These are phyloP conservation scores for Annulohypoxylon truncatum DNA, from an alignment of 2,329 filamentous ascomycete genomes.

Conservation along the genomic window DNA sequence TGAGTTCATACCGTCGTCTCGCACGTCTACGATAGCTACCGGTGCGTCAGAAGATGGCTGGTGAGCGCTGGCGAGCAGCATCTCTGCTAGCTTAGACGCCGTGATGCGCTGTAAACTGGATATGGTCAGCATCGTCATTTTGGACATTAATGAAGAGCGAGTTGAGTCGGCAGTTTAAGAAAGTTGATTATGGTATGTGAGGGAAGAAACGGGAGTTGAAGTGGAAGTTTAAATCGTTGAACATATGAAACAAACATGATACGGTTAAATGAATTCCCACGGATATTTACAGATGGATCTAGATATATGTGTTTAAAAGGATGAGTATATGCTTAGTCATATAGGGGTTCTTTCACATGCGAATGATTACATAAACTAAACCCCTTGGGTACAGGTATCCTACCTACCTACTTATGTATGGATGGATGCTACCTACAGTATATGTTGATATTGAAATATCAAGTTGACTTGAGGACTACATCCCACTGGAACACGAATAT, in stretches of 20 bases:
- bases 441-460: no score
- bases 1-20: slow-evolving; percentile 75
- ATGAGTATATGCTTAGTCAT: background rate
- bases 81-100: slow-evolving; percentile 73
- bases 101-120: slow-evolving; percentile 74
- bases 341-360: slow-evolving; percentile 2
- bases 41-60: slow-evolving; percentile 49
- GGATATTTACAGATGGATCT: background rate
- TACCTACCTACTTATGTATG: no score
- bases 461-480: no score
- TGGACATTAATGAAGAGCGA: background rate
- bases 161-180: background rate
- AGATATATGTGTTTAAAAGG: background rate
- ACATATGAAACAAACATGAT: no score
- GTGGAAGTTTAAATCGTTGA: background rate
- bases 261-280: no score
- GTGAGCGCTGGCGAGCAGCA: slow-evolving; percentile 66
- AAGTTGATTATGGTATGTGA: background rate
- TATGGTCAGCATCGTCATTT: slow-evolving; percentile 57
- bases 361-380: background rate
- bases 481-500: background rate
- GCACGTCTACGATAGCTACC: slow-evolving; percentile 87
- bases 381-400: background rate
- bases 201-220: background rate
- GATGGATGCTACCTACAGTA: no score